Base-by-base conservation (phyloP, 345 rosid species). In the Syzygium oleosum region DNA sequence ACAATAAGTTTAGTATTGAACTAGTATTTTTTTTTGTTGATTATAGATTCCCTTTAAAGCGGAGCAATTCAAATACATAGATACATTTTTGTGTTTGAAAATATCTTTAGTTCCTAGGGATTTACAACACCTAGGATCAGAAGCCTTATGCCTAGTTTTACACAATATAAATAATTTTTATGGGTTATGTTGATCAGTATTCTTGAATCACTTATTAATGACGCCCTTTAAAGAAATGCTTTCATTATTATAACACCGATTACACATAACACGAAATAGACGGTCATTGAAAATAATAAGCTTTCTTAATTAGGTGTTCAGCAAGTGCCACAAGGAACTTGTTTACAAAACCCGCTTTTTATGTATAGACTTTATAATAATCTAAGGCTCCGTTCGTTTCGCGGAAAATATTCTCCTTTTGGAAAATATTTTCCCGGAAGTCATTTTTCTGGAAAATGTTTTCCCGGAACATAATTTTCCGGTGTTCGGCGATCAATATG, bases 11-110 rank as follows among this genome's bases (percentile, higher is more conserved):
- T 31, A 19, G 7, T 11, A 29, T 65, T 63, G 17, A 65, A 16
- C 29, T 29, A 21, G 0, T 65, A 31, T 34, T 3, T 65, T 31
- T 65, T 8, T 6, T 1, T 0, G 0, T 31, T 68, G 43, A 31
- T 4, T 17, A 17, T 68, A 34, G 6, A 34, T 9, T 68, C 46
- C 25, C 0, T 2, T 34, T 68, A 38, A 34, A 31, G 23, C 17
- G 79, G 19, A 34, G 43, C 13, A 21, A 31, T 68, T 9, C 23
- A 68, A 16, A 34, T 68, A 17, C 13, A 34, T 1, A 2, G 79
- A 0, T 16, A 68, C 79, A 34, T 31, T 34, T 34, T 31, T 0
- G 7, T 0, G 1, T 68, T 68, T 34, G 6, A 68, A 31, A 65
- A 65, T 31, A 65, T 29, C 22, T 29, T 29, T 15, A 29, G 78